Evolutionary conservation across 768 basidiomycete genomes (phyloP).

Genomic region (Termitomyces sp.): DNA sequence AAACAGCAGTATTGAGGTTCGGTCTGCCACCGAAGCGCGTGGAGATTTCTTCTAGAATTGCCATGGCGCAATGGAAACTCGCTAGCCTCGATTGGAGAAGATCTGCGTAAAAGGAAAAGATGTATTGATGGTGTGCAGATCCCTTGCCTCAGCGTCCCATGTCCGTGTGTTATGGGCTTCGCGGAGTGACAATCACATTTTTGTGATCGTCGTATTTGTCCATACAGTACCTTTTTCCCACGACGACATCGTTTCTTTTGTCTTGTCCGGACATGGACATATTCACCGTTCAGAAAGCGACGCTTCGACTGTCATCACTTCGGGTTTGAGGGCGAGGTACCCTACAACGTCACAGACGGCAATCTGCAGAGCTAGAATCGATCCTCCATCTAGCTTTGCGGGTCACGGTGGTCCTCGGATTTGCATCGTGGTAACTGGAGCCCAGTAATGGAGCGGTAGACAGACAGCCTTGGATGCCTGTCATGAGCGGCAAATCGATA

Average conservation of each 20-base stretch:
- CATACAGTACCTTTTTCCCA: constrained; percentile 1
- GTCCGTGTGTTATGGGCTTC: constrained; percentile 17
- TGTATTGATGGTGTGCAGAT: constrained; percentile 14
- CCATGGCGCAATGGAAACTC: constrained; percentile 3
- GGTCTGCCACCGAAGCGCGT: constrained; percentile 3
- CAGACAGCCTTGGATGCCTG: background rate
- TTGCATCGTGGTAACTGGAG: constrained; percentile 14
- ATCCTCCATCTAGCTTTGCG: constrained; percentile 2
- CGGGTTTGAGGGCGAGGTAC: constrained; percentile 9
- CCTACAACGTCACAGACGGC: constrained; percentile 10
- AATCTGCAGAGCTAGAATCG: constrained; percentile 9
- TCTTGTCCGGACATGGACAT: background rate
- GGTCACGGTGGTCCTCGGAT: constrained; percentile 24
- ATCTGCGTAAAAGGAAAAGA: constrained; percentile 17
- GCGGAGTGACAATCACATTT: constrained; percentile 17
- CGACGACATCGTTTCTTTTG: background rate
- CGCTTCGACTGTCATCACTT: constrained; percentile 1
- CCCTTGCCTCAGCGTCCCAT: constrained; percentile 2
- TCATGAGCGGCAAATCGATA: constrained; percentile 29
- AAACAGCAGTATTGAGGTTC: background rate
- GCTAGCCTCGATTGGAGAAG: constrained; percentile 17
- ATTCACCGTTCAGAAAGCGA: background rate
- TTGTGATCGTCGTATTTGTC: constrained; percentile 2
- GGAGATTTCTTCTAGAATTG: constrained; percentile 13
- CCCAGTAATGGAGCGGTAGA: constrained; percentile 8